These are phyloP conservation scores for Clarkia xantiana DNA, from an alignment of 345 rosid genomes.

Conservation along the genomic window DNA sequence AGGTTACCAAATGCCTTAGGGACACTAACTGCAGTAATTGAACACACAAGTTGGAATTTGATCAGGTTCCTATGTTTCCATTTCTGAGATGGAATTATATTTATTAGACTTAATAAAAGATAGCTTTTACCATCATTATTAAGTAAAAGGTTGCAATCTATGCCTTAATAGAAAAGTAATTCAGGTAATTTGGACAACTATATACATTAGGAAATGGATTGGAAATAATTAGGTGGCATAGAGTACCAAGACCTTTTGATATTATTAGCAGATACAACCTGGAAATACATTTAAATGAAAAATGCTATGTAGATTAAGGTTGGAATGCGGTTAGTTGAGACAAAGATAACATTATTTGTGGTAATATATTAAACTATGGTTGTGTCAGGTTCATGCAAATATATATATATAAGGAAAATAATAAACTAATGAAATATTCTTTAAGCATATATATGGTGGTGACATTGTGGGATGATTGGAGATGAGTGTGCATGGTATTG, in stretches of 20 bases:
- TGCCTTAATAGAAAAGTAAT: too few relatives aligned
- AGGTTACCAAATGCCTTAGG: too few relatives aligned
- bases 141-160: too few relatives aligned
- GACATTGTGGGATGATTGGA: background rate
- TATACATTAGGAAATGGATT: too few relatives aligned
- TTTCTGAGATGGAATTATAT: too few relatives aligned
- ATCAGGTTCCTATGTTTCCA: too few relatives aligned
- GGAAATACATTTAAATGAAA: slow-evolving; percentile 3
- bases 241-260: background rate
- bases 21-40: too few relatives aligned
- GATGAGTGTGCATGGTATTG: background rate
- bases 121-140: too few relatives aligned
- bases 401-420: background rate
- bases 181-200: background rate
- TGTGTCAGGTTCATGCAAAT: slow-evolving; percentile 1
- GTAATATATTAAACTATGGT: background rate
- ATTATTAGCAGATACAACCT: background rate
- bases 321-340: slow-evolving; percentile 2
- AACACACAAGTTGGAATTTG: background rate
- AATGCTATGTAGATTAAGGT: background rate
- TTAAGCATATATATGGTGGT: background rate
- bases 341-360: background rate
- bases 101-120: too few relatives aligned
- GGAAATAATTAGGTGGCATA: background rate
- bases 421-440: too few relatives aligned